A percentile compares a stretch with the other conserved stretches of the same genome.
These are phyloP conservation scores for Phlegmacium glaucopus DNA, from an alignment of 768 basidiomycete genomes.

Conservation along the genomic window DNA sequence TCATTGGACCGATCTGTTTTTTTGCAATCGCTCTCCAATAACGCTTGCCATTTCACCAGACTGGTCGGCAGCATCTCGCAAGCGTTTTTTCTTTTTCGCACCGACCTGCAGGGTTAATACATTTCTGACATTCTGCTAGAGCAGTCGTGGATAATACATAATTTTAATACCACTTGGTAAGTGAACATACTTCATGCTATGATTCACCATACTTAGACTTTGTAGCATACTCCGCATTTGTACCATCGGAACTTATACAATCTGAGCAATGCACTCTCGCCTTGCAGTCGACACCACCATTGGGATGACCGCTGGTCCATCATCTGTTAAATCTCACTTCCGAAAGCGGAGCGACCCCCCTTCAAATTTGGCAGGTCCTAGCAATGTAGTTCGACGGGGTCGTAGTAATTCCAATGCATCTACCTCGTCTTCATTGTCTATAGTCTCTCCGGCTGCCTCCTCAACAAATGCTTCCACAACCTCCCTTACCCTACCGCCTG, in stretches of 20 bases:
- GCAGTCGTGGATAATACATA: neutral
- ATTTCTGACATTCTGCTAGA: neutral
- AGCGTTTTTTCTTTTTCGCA: neutral
- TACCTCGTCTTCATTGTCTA: conserved; percentile 51
- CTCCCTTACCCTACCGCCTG: conserved; percentile 40
- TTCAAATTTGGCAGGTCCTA: conserved; percentile 31
- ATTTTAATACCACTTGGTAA: neutral
- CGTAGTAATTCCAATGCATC: conserved; percentile 57
- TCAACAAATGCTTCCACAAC: conserved; percentile 55
- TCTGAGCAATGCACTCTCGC: conserved; percentile 38
- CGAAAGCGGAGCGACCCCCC: conserved; percentile 28
- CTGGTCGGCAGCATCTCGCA: neutral
- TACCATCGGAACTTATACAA: conserved; percentile 5
- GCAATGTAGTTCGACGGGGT: conserved; percentile 28
- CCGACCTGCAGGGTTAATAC: neutral
- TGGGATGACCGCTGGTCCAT: conserved; percentile 28
- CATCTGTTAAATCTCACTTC: conserved; percentile 23
- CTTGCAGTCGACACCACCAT: conserved; percentile 50
- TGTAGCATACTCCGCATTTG: neutral
- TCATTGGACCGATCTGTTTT: conserved; percentile 3
- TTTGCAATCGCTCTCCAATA: neutral
- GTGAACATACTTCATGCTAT: neutral
- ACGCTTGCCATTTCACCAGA: neutral
- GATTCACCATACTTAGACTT: neutral
- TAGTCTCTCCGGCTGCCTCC: conserved; percentile 50